Conservation (phyloP, 1,284 basidiomycete species). For the Sporisorium exsertum region DNA sequence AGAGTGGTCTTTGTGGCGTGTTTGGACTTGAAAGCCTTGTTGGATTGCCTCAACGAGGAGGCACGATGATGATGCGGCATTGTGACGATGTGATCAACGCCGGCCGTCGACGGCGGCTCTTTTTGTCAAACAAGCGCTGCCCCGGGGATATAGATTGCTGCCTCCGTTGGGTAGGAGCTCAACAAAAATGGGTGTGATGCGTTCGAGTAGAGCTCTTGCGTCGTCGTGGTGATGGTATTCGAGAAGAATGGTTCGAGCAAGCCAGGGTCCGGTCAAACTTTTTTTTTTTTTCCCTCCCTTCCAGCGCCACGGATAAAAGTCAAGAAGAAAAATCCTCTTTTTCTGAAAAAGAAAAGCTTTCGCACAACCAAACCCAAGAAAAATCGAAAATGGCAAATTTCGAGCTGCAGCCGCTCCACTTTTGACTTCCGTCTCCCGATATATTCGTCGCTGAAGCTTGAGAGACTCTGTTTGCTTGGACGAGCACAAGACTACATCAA, state of each 20-base stretch:
- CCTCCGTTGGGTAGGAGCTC: no score
- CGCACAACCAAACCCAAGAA: neutral
- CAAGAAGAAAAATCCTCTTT: neutral
- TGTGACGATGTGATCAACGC: neutral
- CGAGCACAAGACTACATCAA: neutral
- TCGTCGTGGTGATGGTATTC: neutral
- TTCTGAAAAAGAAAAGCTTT: neutral
- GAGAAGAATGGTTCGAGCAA: neutral
- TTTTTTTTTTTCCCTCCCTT: neutral
- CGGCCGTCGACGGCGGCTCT: neutral
- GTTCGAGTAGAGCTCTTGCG: no score
- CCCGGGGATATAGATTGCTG: no score
- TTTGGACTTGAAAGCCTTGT: conserved; percentile 67
- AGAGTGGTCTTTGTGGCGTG: conserved; percentile 64
- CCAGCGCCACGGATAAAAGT: neutral
- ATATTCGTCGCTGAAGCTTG: neutral
- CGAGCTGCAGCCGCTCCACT: conserved; percentile 15
- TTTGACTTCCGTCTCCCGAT: conserved; percentile 17
- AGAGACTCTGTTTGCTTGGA: conserved; percentile 1
- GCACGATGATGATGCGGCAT: conserved; percentile 62
- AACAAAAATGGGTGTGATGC: no score
- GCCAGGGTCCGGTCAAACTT: conserved; percentile 6
- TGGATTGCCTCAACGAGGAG: conserved; percentile 62
- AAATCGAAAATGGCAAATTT: conserved; percentile 9
- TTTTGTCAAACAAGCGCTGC: neutral